Conservation (phyloP, 176 grass and related monocot genomes). For the Thalia dealbata region DNA sequence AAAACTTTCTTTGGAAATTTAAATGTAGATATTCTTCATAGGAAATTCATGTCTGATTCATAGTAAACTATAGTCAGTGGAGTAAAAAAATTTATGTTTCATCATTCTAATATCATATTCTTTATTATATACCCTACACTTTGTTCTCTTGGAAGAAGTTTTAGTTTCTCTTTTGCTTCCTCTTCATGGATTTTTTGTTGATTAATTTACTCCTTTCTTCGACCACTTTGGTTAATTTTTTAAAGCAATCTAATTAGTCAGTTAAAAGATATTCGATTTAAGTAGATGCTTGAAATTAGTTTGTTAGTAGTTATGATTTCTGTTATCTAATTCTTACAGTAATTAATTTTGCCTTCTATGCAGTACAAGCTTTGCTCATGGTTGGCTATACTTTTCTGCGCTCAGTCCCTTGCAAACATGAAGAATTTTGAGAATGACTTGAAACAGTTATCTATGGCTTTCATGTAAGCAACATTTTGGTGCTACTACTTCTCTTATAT, state of each 20-base stretch:
- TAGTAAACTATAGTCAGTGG: too few relatives aligned
- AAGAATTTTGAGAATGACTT: constrained; percentile 95
- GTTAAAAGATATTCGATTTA: too few relatives aligned
- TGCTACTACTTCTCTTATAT: background rate
- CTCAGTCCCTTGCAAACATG: constrained; percentile 88
- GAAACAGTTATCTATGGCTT: constrained; percentile 96
- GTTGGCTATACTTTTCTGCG: constrained; percentile 95
- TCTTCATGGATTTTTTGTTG: background rate
- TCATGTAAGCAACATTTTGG: constrained; percentile 52
- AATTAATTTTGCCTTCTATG: constrained; percentile 17
- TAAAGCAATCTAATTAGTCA: background rate
- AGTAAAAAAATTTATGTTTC: too few relatives aligned
- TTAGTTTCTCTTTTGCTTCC: background rate
- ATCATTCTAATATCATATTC: too few relatives aligned
- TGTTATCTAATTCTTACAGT: background rate
- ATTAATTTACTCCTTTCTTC: background rate
- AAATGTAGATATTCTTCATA: too few relatives aligned
- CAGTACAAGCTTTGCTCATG: constrained; percentile 97
- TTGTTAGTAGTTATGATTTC: too few relatives aligned
- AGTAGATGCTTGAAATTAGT: too few relatives aligned
- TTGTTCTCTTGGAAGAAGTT: background rate
- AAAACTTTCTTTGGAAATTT: too few relatives aligned
- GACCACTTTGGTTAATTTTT: background rate
- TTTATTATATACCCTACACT: too few relatives aligned
- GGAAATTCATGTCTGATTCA: too few relatives aligned